Evolutionary conservation across 2,329 filamentous ascomycete genomes (phyloP), one percentile per base, ranked within the genome.

Genomic region (Venturia pyrina): DNA sequence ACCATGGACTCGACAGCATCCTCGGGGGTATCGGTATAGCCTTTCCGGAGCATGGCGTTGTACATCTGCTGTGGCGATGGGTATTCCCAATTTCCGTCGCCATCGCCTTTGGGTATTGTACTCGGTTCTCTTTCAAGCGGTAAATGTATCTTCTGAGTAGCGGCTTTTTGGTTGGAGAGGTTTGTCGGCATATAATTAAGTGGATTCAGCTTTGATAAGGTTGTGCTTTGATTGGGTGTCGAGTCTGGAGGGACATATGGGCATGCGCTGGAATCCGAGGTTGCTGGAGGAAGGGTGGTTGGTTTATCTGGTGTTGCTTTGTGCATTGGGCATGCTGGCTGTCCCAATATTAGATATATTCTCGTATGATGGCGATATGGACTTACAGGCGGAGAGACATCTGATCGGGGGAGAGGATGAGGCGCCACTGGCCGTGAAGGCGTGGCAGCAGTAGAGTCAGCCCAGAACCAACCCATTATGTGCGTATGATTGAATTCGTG

Each of bases 31-130:
- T 98, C 93, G 0, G 89, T 92, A 78, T 97, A 95, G 67, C 95
- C 95, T 78, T 99, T 99, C 69, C 95, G 89, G 68, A 98, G 80
- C 78, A 99, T 89, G 8, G 95, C 95, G 73, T 99, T 98, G 82
- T 98, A 99, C 95, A 99, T 99, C 78, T 99, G 95, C 79, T 99
- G 95, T 0, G 95, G 93, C 0, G 92, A 97, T 0, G 95, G 95
- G 75, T 99, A 99, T 77, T 98, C 95, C 95, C 95, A 99, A 72
- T 90, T 96, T 60, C 87, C 85, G 64, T 87, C 83, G 61, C 86
- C 84, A 71, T 89, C 87, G 72, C 90, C 91, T 70, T 89, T 89
- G n/a, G 95, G 95, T 71, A 99, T 99, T 0, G 93, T 92, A 0
- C 91, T 96, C 40, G 84, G 79, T 76, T 97, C 92, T 70, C 95